Evolutionary conservation across 1,284 basidiomycete species (phyloP), one percentile per base, ranked within the genome.

Genomic region (Uromyces viciae-fabae): DNA sequence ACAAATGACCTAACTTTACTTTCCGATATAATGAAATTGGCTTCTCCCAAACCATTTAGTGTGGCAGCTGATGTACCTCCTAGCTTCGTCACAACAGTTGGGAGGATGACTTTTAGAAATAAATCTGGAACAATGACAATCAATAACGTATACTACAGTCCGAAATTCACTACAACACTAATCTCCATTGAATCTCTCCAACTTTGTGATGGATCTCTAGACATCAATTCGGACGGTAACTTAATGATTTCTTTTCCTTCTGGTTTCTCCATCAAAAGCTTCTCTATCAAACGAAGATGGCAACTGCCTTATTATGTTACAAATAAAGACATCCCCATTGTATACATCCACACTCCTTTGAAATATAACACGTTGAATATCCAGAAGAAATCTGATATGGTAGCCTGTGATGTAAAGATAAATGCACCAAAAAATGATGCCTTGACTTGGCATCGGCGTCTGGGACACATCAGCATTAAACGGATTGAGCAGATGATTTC

Each of bases 141-240:
- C 19, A 60, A 75, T 17, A 75, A 75, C 17, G 73, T 75, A n/a
- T 75, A 49, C 25, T 75, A 43, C 56, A 60, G 54, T 17, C 54
- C 36, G 3, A 42, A 43, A 14, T 52, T 42, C 3, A 43, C 54
- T 2, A 40, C n/a, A 36, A 75, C 73, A 1, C 73, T 75, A 1
- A 25, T 72, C 1, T 72, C 31, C 9, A 33, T 49, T 15, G 49
- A 72, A 7, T 36, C 46, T 25, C 31, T 72, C 1, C 2, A 22
- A 8, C 31, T 72, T 19, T 43, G 69, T 17, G 49, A 49, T 4
- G 69, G 69, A 8, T 52, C n/a, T 28, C 11, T 72, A 1, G 2
- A 28, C 1, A 22, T 72, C 0, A 17, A 72, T 19, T 28, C 49
- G 3, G 11, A n/a, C 2, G 46, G 46, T 1, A 22, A 49, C n/a